phyloP scores from a whole-genome alignment of 2,329 filamentous ascomycete genomes.

The Fusarium udum region DNA sequence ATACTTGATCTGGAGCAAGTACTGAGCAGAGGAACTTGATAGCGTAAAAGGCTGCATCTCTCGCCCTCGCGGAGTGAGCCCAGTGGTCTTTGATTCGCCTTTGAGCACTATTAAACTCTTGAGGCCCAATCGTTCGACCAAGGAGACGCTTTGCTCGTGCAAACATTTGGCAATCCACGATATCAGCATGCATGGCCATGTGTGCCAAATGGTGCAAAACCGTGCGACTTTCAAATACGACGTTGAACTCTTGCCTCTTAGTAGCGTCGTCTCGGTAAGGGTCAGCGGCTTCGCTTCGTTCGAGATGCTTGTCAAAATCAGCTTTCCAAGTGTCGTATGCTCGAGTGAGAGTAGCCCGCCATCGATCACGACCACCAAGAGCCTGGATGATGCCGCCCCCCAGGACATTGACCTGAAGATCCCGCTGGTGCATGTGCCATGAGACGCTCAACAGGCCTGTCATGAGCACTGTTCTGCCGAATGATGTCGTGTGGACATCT shows the following conservation, averaged over 20 bases:
- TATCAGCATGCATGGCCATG: constrained; percentile 97
- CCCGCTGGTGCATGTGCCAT: constrained; percentile 97
- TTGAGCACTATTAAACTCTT: constrained; percentile 82
- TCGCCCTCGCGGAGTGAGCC: constrained; percentile 87
- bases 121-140: constrained; percentile 82
- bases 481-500: constrained; percentile 88
- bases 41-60: constrained; percentile 93
- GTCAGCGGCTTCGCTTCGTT: constrained; percentile 64
- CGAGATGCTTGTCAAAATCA: constrained; percentile 86
- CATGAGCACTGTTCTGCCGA: constrained; percentile 93
- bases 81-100: constrained; percentile 87
- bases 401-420: constrained; percentile 89
- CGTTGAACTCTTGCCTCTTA: constrained; percentile 70
- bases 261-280: constrained; percentile 64
- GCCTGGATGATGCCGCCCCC: constrained; percentile 77
- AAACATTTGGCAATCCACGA: constrained; percentile 97
- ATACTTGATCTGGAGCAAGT: constrained; percentile 64
- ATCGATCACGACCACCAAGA: constrained; percentile 88
- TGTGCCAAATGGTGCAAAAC: constrained; percentile 94
- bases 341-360: constrained; percentile 83
- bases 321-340: constrained; percentile 95
- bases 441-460: constrained; percentile 91
- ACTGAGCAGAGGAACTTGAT: constrained; percentile 90
- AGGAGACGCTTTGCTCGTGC: constrained; percentile 86
- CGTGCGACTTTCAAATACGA: constrained; percentile 85